A percentile compares a stretch with the other conserved stretches of the same genome.
Evolutionary conservation across 2,329 filamentous ascomycete genomes (phyloP).

Genomic region (Claviceps citrina): DNA sequence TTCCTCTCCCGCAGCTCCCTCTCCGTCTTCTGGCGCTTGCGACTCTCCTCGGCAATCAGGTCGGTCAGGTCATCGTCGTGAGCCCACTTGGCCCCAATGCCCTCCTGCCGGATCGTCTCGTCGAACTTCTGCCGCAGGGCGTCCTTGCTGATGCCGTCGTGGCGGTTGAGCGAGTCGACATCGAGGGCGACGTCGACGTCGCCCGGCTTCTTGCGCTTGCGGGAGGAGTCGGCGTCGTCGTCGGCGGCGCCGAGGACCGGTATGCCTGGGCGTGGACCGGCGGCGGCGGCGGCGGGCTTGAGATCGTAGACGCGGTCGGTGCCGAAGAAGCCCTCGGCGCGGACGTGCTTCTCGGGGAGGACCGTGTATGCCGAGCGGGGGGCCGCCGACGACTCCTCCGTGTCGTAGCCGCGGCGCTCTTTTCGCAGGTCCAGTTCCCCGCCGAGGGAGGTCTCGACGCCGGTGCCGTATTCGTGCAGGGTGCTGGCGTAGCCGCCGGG

Average conservation of each 20-base stretch:
- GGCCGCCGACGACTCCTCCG: conserved; percentile 57
- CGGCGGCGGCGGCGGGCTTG: conserved; percentile 32
- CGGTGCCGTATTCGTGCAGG: conserved; percentile 62
- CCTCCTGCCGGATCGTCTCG: conserved; percentile 48
- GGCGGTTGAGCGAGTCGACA: conserved; percentile 58
- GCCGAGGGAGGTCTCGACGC: conserved; percentile 56
- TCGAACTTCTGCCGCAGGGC: conserved; percentile 72
- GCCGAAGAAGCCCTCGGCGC: conserved; percentile 86
- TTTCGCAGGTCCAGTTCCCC: conserved; percentile 90
- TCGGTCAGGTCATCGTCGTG: conserved; percentile 80
- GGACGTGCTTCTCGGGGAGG: conserved; percentile 73
- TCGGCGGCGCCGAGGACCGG: conserved; percentile 67
- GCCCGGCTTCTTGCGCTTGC: conserved; percentile 89
- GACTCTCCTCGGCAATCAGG: conserved; percentile 87
- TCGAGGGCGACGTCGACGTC: conserved; percentile 90
- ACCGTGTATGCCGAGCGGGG: conserved; percentile 78
- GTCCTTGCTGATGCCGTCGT: conserved; percentile 71
- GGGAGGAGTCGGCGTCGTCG: conserved; percentile 57
- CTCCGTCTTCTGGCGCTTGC: conserved; percentile 80
- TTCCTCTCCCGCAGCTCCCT: conserved; percentile 59
- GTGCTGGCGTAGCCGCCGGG: conserved; percentile 67
- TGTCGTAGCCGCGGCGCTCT: conserved; percentile 64
- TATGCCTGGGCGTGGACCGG: conserved; percentile 37
- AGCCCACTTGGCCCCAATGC: conserved; percentile 52
- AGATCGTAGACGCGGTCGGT: conserved; percentile 90